Evolutionary conservation across 169 alveolate species (phyloP).

Genomic region (Plasmodium malariae): DNA sequence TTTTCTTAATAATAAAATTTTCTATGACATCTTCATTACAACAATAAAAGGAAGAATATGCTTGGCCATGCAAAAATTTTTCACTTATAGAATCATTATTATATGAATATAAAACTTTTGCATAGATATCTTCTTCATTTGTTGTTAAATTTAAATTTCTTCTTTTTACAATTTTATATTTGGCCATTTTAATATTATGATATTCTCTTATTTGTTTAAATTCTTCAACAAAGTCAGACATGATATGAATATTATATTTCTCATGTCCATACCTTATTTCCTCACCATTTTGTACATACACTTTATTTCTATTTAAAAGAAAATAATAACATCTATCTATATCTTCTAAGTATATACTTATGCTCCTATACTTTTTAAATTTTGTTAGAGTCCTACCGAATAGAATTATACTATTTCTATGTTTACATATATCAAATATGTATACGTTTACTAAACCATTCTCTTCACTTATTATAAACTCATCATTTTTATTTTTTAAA

Average conservation of each 20-base stretch:
- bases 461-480: constrained; percentile 31
- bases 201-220: constrained; percentile 45
- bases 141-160: constrained; percentile 39
- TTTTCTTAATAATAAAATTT: constrained; percentile 59
- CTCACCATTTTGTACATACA: constrained; percentile 29
- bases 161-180: constrained; percentile 54
- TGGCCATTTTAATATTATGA: constrained; percentile 55
- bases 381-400: constrained; percentile 68
- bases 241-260: constrained; percentile 29
- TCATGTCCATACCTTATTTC: constrained; percentile 32
- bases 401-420: constrained; percentile 60
- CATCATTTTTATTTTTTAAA: constrained; percentile 37
- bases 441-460: constrained; percentile 47
- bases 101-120: constrained; percentile 46
- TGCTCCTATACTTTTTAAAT: constrained; percentile 36
- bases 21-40: constrained; percentile 73
- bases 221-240: constrained; percentile 54
- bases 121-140: constrained; percentile 60
- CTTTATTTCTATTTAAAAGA: constrained; percentile 29
- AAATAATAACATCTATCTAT: constrained; percentile 64
- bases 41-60: constrained; percentile 61
- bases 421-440: constrained; percentile 62
- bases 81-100: constrained; percentile 60
- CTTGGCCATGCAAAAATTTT: constrained; percentile 18
- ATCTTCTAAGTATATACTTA: constrained; percentile 63